These are phyloP conservation scores for Clarireedia paspali DNA, from an alignment of 2,329 filamentous ascomycete genomes.

Conservation along the genomic window DNA sequence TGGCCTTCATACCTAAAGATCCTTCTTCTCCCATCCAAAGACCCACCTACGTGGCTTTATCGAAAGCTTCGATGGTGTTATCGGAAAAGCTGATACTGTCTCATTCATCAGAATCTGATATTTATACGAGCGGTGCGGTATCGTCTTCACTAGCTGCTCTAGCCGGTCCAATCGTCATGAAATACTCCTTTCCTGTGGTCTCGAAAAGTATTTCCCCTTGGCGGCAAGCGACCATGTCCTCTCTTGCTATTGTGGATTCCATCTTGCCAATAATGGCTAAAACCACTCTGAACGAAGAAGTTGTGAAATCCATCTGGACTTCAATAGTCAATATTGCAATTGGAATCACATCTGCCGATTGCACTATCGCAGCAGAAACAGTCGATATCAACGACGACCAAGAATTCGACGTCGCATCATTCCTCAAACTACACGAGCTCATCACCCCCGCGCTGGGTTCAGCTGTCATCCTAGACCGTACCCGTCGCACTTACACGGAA, in stretches of 20 bases:
- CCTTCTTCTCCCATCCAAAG: conserved; percentile 35
- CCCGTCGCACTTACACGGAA: conserved; percentile 62
- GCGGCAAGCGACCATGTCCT: conserved; percentile 68
- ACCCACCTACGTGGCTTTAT: conserved; percentile 83
- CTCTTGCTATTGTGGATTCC: conserved; percentile 59
- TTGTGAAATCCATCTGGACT: conserved; percentile 59
- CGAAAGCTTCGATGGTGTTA: conserved; percentile 71
- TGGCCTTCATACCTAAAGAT: conserved; percentile 50
- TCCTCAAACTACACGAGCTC: conserved; percentile 59
- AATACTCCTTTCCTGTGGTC: conserved; percentile 69
- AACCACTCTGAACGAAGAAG: conserved; percentile 38
- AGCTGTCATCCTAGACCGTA: conserved; percentile 53
- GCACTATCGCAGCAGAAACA: conserved; percentile 37
- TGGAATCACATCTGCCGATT: conserved; percentile 62
- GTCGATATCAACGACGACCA: conserved; percentile 58
- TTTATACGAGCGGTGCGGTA: conserved; percentile 64
- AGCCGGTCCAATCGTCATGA: conserved; percentile 62
- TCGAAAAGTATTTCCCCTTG: conserved; percentile 69
- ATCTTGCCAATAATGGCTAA: conserved; percentile 53
- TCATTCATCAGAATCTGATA: conserved; percentile 54
- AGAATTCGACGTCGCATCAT: conserved; percentile 70
- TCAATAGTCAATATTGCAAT: conserved; percentile 57
- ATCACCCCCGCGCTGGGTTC: conserved; percentile 69
- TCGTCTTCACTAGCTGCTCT: conserved; percentile 59
- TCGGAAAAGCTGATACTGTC: conserved; percentile 52